phyloP scores from a whole-genome alignment of 805 yeast genomes.

The Candida alai region DNA sequence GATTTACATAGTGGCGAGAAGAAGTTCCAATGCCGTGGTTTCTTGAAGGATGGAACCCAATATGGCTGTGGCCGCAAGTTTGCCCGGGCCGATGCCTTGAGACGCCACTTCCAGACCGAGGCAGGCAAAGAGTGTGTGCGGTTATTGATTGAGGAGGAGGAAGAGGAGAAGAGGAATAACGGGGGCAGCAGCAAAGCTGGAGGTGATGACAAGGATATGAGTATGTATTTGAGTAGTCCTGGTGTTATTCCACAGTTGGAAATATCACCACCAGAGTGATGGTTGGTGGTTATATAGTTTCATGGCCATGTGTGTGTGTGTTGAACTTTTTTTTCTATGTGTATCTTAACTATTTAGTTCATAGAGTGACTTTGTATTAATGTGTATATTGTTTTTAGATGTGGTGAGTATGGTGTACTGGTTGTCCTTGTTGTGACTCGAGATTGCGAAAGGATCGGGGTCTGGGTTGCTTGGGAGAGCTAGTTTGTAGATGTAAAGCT shows the following conservation, averaged over 20 bases:
- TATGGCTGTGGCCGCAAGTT: constrained; percentile 45
- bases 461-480: no score
- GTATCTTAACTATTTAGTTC: not conserved
- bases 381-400: no score
- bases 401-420: no score
- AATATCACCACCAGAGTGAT: constrained; percentile 31
- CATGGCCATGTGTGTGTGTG: not conserved
- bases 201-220: constrained; percentile 26
- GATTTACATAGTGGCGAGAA: constrained; percentile 72
- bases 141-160: constrained; percentile 39
- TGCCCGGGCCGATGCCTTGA: constrained; percentile 44
- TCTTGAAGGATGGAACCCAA: constrained; percentile 50
- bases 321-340: constrained; percentile 3
- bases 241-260: constrained; percentile 29
- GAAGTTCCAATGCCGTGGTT: constrained; percentile 68
- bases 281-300: not conserved
- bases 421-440: no score
- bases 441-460: no score
- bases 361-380: no score
- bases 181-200: constrained; percentile 20
- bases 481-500: no score
- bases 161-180: constrained; percentile 20
- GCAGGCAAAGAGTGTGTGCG: constrained; percentile 43
- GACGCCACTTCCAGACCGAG: constrained; percentile 45
- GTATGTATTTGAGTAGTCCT: not conserved